Evolutionary conservation across 2,329 filamentous ascomycete species (phyloP), one percentile per base, ranked within the genome.

Genomic region (Diaporthe helianthi): DNA sequence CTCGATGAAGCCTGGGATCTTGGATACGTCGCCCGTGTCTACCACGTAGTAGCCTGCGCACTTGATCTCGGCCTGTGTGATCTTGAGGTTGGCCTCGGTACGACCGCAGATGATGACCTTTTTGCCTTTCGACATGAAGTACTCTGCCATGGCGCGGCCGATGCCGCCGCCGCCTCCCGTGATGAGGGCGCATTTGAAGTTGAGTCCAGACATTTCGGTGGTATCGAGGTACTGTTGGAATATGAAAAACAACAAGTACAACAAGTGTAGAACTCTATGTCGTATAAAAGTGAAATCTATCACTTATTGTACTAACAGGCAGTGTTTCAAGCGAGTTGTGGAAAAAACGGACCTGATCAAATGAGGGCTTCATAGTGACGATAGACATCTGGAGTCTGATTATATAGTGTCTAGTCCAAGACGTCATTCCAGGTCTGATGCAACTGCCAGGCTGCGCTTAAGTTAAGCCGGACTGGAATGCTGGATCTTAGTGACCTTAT

Each of bases 81-180:
- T 71, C 64, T 82, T 76, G 1, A 89, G 80, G 2, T 83, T 88
- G 0, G 83, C 82, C 72, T 88, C 85, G 4, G 86, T 89, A 12
- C 86, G 83, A 3, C 86, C 84, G 33, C 79, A 83, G 65, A 87
- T 83, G 68, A 88, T 80, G 58, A 87, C 82, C 63, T 83, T 84
- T 71, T 86, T 86, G 63, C 80, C 80, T 65, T 79, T 76, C 0
- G 79, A 80, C 65, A 85, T 78, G 63, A 86, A 78, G 69, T 83
- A 82, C 55, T 83, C 74, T 0, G 84, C 79, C 22, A 87, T 77
- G 1, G 81, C 84, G 67, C 80, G 80, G 64, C 85, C 84, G 26
- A 88, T 85, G 41, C 85, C 86, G 22, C 84, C 84, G 0, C 78
- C 84, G 22, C 85, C 86, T 6, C 85, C 83, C 0, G 84, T 86